Percentiles rank a stretch among this genome's conserved stretches.
Conservation (phyloP, 805 yeast species). For the Sugiyamaella smithiae region DNA sequence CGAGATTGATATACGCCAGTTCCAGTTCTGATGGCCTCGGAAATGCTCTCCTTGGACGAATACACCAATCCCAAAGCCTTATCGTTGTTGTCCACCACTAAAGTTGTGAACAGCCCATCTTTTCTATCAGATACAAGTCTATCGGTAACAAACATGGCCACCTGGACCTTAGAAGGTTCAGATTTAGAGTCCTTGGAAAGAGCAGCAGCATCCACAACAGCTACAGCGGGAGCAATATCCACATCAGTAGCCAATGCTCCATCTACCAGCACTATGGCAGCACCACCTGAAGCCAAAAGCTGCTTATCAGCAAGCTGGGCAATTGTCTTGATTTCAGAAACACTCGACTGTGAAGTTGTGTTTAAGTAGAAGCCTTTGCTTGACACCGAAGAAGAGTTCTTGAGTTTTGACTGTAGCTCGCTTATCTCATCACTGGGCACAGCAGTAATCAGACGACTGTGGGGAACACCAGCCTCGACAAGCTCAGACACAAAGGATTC, state of each 20-base stretch:
- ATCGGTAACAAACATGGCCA: constrained; percentile 47
- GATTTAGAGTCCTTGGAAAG: constrained; percentile 10
- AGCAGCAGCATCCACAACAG: constrained; percentile 15
- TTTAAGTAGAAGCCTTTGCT: not conserved
- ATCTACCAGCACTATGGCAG: constrained; percentile 1
- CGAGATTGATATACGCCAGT: constrained; percentile 95
- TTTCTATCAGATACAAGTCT: constrained; percentile 73
- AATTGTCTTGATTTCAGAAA: not conserved
- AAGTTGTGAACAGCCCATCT: constrained; percentile 82
- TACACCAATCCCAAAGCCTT: constrained; percentile 86
- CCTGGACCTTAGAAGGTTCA: constrained; percentile 29
- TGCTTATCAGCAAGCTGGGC: constrained; percentile 10
- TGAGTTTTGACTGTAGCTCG: constrained; percentile 17
- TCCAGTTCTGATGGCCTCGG: constrained; percentile 73
- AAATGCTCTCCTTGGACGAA: constrained; percentile 78
- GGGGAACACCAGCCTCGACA: constrained; percentile 51
- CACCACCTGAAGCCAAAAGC: constrained; percentile 3
- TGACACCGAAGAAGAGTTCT: constrained; percentile 17
- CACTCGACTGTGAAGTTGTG: not conserved
- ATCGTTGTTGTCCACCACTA: constrained; percentile 67
- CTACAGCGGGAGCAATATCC: constrained; percentile 18
- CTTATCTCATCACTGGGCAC: constrained; percentile 9
- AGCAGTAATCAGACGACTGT: constrained; percentile 42
- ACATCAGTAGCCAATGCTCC: not conserved
- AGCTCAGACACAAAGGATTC: constrained; percentile 34